phyloP scores from a whole-genome alignment of 306 rosid genomes.

The Medicago lupulina region DNA sequence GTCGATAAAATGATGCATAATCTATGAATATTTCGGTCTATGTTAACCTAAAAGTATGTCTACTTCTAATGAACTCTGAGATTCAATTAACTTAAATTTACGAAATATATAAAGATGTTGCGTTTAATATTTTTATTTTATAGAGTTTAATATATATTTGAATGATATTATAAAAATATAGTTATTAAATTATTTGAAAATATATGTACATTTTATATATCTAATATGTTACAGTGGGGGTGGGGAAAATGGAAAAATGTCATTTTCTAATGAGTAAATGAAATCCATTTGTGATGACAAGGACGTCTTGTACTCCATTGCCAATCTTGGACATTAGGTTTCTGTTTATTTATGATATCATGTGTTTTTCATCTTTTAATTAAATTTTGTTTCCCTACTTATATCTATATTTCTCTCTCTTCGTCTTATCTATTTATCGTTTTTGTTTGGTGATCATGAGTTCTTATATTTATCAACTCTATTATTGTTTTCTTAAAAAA shows the following conservation, averaged over 20 bases:
- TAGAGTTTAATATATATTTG: no score
- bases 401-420: neutral
- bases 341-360: slow-evolving; percentile 19
- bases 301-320: slow-evolving; percentile 34
- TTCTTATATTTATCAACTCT: neutral
- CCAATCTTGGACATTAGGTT: slow-evolving; percentile 30
- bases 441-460: slow-evolving; percentile 41
- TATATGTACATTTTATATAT: no score
- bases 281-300: slow-evolving; percentile 50
- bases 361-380: neutral
- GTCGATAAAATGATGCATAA: no score
- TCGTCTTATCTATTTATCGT: slow-evolving; percentile 44
- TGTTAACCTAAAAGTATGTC: no score
- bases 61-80: no score
- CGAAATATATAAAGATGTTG: no score
- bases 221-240: neutral
- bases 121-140: no score
- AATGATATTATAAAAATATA: no score
- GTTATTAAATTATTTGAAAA: no score
- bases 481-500: neutral
- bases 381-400: neutral
- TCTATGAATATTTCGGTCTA: no score
- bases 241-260: neutral
- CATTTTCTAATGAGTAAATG: slow-evolving; percentile 30
- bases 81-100: no score